Conservation (phyloP, 768 basidiomycete genomes). For the Ramaria sp. region DNA sequence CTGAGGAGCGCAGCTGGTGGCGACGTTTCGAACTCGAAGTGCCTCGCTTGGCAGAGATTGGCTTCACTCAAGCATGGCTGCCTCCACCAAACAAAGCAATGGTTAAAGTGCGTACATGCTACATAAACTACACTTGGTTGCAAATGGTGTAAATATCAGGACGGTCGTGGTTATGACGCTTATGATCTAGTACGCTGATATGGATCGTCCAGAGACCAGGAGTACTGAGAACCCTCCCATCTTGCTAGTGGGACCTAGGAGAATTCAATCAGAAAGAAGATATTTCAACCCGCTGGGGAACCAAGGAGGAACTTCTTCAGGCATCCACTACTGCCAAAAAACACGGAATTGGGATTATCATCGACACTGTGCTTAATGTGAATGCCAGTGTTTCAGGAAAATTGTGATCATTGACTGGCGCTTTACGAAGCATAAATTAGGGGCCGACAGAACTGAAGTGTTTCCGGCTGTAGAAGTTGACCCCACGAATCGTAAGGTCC, state of each 20-base stretch:
- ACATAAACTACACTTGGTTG: background rate
- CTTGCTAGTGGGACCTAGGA: slow-evolving; percentile 70
- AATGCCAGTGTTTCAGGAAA: slow-evolving; percentile 10
- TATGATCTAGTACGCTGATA: slow-evolving; percentile 58
- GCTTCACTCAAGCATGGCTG: slow-evolving; percentile 75
- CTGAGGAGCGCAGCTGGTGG: slow-evolving; percentile 65
- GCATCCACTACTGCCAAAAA: slow-evolving; percentile 60
- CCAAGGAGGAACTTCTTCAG: slow-evolving; percentile 62
- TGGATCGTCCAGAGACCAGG: background rate
- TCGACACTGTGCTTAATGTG: slow-evolving; percentile 88
- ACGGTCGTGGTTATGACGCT: slow-evolving; percentile 73
- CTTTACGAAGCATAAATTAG: slow-evolving; percentile 60
- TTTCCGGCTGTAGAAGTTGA: slow-evolving; percentile 66
- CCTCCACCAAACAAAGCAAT: slow-evolving; percentile 79
- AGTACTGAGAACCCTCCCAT: background rate
- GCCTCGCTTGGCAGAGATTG: slow-evolving; percentile 51
- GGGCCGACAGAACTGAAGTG: slow-evolving; percentile 65
- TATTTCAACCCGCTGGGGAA: slow-evolving; percentile 76
- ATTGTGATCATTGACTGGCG: background rate
- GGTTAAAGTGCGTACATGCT: slow-evolving; percentile 32
- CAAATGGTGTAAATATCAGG: slow-evolving; percentile 25
- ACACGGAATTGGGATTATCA: slow-evolving; percentile 62
- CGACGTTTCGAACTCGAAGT: slow-evolving; percentile 57
- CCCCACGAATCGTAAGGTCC: slow-evolving; percentile 51
- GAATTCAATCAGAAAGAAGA: slow-evolving; percentile 74